Conservation (phyloP, 2,329 filamentous ascomycete genomes). For the Microcyclosporella mali region DNA sequence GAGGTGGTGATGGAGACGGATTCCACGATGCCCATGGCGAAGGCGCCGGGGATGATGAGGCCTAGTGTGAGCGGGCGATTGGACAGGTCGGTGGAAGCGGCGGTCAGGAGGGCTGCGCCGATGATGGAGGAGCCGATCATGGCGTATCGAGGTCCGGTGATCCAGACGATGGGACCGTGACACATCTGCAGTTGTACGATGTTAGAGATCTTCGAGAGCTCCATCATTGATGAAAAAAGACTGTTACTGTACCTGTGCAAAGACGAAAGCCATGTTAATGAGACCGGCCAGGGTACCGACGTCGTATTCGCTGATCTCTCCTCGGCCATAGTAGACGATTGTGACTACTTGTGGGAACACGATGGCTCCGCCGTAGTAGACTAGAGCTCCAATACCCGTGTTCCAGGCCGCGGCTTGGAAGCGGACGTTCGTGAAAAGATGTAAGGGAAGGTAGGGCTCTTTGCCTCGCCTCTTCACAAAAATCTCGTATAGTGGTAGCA, state of each 20-base stretch:
- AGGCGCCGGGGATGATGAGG: conserved; percentile 19
- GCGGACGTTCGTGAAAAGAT: conserved; percentile 25
- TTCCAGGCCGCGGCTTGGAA: conserved; percentile 23
- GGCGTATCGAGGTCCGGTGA: conserved; percentile 21
- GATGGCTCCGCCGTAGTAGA: conserved; percentile 23
- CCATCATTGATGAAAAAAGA: too few relatives aligned
- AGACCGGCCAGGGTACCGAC: conserved; percentile 23
- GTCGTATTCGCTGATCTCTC: conserved; percentile 23
- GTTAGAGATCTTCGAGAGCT: too few relatives aligned
- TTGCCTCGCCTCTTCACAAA: conserved; percentile 18
- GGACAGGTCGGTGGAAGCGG: conserved; percentile 17
- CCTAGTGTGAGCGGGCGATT: conserved; percentile 18
- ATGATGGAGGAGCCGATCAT: conserved; percentile 24
- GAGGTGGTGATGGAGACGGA: conserved; percentile 22
- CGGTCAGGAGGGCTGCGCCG: conserved; percentile 18
- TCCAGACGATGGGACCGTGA: conserved; percentile 22
- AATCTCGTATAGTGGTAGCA: conserved; percentile 22
- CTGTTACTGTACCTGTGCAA: too few relatives aligned
- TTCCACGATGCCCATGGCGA: conserved; percentile 22
- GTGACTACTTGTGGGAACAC: conserved; percentile 24
- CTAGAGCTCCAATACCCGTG: conserved; percentile 21
- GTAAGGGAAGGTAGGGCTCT: conserved; percentile 23
- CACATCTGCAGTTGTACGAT: too few relatives aligned
- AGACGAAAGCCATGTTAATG: conserved; percentile 23
- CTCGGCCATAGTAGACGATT: conserved; percentile 20